Base-by-base conservation (phyloP, 345 rosid genomes). In the Hibiscus mutabilis region DNA sequence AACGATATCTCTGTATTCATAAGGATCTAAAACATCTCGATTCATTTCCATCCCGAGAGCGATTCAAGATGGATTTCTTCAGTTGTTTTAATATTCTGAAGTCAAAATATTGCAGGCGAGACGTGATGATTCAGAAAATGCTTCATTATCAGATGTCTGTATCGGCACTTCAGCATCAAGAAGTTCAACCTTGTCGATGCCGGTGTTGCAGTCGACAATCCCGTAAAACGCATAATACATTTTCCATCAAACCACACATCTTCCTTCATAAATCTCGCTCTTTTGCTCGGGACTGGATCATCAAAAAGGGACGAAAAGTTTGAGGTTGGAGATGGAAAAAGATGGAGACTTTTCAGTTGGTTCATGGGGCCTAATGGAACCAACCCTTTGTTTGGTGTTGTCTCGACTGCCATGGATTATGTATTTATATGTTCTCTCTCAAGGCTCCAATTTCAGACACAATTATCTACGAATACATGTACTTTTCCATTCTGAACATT, bases 171-270 rank as follows among this genome's bases (percentile, higher is more conserved):
- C 46, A 4, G 53, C 53, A 66, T 19, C 55, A 66, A 66, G 55
- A 71, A 81, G 21, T 87, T 87, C 76, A 71, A 84, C 66, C 78
- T 87, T 5, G 72, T 83, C 0, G 87, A 85, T 58, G 87, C 84
- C 0, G 84, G 89, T 14, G 78, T 87, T 1, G 85, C 91, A 0
- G 89, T 87, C 29, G 84, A 87, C 40, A 83, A 83, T 74, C 87
- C 83, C 52, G 88, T 83, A 74, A 53, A 53, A 5, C 12, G 1
- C 35, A n/a, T n/a, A 3, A 60, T 2, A 2, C 35, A 31, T 31
- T 31, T 31, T 2, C 35, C 35, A 31, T 31, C 35, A 31, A 31
- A 31, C 35, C 27, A 25, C 27, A 31, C 35, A 2, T 31, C 35
- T 31, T 31, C 35, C 1, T 31, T 31, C 35, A 31, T 31, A 31